Evolutionary conservation across 768 basidiomycete species (phyloP).

Genomic region (Russula griseocarnosa): DNA sequence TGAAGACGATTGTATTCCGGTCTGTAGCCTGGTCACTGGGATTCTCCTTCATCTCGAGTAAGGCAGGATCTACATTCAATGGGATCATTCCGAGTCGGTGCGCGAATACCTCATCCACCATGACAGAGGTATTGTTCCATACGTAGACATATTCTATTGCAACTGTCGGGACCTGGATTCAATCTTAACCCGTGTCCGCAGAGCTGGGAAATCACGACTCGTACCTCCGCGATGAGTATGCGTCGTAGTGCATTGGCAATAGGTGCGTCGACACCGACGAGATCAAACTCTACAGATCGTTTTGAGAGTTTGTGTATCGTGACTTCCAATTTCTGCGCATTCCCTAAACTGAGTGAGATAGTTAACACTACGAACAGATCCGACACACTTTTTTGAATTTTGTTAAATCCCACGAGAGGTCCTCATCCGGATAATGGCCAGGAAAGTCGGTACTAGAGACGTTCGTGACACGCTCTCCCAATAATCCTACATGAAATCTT

Average conservation of each 20-base stretch:
- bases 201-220: slow-evolving; percentile 27
- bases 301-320: slow-evolving; percentile 76
- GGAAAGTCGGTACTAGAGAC: slow-evolving; percentile 90
- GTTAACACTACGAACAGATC: not conserved
- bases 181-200: not conserved
- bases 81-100: slow-evolving; percentile 92
- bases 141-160: slow-evolving; percentile 89
- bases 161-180: slow-evolving; percentile 75
- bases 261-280: slow-evolving; percentile 92
- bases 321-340: slow-evolving; percentile 64
- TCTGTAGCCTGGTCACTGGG: slow-evolving; percentile 70
- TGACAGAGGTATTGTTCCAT: slow-evolving; percentile 91
- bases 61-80: slow-evolving; percentile 75
- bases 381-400: slow-evolving; percentile 70
- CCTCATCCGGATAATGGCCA: slow-evolving; percentile 80
- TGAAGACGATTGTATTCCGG: slow-evolving; percentile 86
- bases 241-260: slow-evolving; percentile 93
- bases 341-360: slow-evolving; percentile 30
- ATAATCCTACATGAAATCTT: slow-evolving; percentile 59
- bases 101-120: slow-evolving; percentile 90
- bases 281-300: slow-evolving; percentile 87
- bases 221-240: slow-evolving; percentile 89
- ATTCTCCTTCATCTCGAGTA: slow-evolving; percentile 54
- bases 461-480: slow-evolving; percentile 67
- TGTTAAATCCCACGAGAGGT: slow-evolving; percentile 76